A percentile compares a stretch with the other conserved stretches of the same genome.
phyloP scores from a whole-genome alignment of 495 filamentous ascomycete species.

The Podospora conica region DNA sequence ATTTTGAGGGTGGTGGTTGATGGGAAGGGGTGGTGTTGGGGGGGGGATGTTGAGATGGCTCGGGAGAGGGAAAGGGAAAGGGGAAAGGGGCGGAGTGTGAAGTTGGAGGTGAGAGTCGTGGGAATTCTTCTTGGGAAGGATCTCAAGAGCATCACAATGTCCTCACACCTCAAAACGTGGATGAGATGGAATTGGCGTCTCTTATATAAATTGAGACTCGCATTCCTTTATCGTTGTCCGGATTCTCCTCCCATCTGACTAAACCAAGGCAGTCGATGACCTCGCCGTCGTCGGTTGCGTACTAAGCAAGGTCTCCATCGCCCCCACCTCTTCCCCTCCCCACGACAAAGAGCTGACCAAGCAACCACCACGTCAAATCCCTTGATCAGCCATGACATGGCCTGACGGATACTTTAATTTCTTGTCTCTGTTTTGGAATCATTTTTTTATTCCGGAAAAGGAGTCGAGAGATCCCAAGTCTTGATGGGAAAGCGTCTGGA shows the following conservation, averaged over 20 bases:
- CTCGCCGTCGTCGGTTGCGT: not conserved
- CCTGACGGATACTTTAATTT: not conserved
- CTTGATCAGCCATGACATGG: constrained; percentile 2
- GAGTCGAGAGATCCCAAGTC: not conserved
- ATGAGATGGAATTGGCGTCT: not conserved
- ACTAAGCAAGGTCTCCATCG: not conserved
- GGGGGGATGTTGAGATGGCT: not conserved
- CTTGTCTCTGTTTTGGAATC: no score
- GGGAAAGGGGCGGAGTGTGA: not conserved
- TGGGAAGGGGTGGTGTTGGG: not conserved
- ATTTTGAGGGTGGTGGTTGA: not conserved
- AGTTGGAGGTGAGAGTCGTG: not conserved
- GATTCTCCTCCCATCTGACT: not conserved
- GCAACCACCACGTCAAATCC: not conserved
- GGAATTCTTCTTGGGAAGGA: not conserved
- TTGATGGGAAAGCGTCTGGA: no score
- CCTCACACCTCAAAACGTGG: not conserved
- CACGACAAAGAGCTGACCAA: constrained; percentile 1
- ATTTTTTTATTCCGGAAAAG: no score
- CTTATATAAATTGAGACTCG: not conserved
- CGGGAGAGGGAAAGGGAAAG: not conserved
- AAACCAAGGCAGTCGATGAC: not conserved
- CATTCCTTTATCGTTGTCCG: not conserved
- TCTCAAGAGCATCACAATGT: not conserved
- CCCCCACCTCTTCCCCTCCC: constrained; percentile 1